Percentiles rank a stretch among this genome's conserved stretches.
Evolutionary conservation across 2,329 filamentous ascomycete genomes (phyloP).

Genomic region (Fusarium xyrophilum): DNA sequence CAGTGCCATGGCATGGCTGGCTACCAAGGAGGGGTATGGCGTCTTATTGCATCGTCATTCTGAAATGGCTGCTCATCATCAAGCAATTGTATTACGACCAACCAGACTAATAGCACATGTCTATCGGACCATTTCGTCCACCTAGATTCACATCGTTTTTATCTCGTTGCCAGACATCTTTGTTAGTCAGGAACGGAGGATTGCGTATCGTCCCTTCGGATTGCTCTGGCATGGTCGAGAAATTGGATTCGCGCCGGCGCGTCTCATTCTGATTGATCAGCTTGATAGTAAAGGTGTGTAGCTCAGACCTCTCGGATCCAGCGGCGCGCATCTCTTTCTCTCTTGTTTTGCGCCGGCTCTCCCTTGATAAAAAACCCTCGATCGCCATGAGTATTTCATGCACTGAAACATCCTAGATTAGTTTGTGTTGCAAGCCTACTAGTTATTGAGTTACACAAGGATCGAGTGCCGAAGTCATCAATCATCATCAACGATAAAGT

Average conservation of each 20-base stretch:
- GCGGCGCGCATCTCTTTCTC: slow-evolving; percentile 29
- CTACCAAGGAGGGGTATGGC: slow-evolving; percentile 18
- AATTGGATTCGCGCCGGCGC: slow-evolving; percentile 28
- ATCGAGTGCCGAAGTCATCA: slow-evolving; percentile 18
- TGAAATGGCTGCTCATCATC: slow-evolving; percentile 39
- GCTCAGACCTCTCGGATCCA: slow-evolving; percentile 24
- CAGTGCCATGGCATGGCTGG: background rate
- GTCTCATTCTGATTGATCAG: slow-evolving; percentile 26
- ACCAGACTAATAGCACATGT: slow-evolving; percentile 10
- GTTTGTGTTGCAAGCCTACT: background rate
- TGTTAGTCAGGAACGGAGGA: slow-evolving; percentile 32
- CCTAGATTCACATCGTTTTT: slow-evolving; percentile 4
- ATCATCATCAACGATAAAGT: slow-evolving; percentile 24
- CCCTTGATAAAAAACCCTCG: slow-evolving; percentile 15
- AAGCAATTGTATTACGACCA: slow-evolving; percentile 8
- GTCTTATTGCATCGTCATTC: slow-evolving; percentile 37
- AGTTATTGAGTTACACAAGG: slow-evolving; percentile 3
- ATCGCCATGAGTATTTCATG: slow-evolving; percentile 14
- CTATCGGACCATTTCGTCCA: slow-evolving; percentile 6
- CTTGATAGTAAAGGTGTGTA: slow-evolving; percentile 19
- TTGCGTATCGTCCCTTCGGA: slow-evolving; percentile 8
- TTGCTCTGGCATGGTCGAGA: slow-evolving; percentile 28
- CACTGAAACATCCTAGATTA: slow-evolving; percentile 4
- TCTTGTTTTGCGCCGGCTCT: slow-evolving; percentile 10
- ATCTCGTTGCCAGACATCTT: slow-evolving; percentile 21